Percentiles rank a stretch among this genome's conserved stretches.
Evolutionary conservation across 73 alveolate genomes (phyloP).

Genomic region (Paraurostyla sp.): DNA sequence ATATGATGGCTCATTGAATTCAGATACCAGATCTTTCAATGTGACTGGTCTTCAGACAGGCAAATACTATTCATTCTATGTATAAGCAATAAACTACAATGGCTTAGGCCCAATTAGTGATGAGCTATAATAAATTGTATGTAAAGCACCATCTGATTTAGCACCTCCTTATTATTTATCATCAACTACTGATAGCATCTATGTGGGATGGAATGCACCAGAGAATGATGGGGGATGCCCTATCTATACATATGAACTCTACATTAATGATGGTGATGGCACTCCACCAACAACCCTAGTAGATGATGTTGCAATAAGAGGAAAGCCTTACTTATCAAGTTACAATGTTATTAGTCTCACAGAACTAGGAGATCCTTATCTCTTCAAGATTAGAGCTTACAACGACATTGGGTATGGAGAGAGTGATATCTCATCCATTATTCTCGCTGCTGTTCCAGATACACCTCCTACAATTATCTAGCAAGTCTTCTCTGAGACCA

Average conservation of each 20-base stretch:
- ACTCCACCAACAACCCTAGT: background rate
- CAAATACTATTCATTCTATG: conserved; percentile 61
- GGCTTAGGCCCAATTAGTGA: conserved; percentile 61
- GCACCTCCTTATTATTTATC: conserved; percentile 37
- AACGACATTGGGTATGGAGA: conserved; percentile 51
- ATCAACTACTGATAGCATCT: conserved; percentile 33
- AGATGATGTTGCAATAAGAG: conserved; percentile 10
- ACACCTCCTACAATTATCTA: conserved; percentile 41
- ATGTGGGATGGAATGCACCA: conserved; percentile 80
- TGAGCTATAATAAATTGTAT: conserved; percentile 42
- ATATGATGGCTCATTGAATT: conserved; percentile 66
- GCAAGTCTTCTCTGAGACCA: conserved; percentile 54
- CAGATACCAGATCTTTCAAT: conserved; percentile 35
- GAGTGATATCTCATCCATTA: background rate
- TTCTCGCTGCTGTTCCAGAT: conserved; percentile 79
- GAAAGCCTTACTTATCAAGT: conserved; percentile 49
- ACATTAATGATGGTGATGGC: conserved; percentile 73
- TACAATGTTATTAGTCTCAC: conserved; percentile 16
- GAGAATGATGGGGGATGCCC: conserved; percentile 86
- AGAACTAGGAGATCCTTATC: conserved; percentile 27
- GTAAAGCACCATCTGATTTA: conserved; percentile 60
- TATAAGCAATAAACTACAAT: conserved; percentile 61
- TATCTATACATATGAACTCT: conserved; percentile 62
- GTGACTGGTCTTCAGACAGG: conserved; percentile 56
- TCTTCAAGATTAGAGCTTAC: conserved; percentile 49